Evolutionary conservation across 192 early-diverging fungal genomes (phyloP), one percentile per base, ranked within the genome.

Genomic region (Helicostylum pulchrum): DNA sequence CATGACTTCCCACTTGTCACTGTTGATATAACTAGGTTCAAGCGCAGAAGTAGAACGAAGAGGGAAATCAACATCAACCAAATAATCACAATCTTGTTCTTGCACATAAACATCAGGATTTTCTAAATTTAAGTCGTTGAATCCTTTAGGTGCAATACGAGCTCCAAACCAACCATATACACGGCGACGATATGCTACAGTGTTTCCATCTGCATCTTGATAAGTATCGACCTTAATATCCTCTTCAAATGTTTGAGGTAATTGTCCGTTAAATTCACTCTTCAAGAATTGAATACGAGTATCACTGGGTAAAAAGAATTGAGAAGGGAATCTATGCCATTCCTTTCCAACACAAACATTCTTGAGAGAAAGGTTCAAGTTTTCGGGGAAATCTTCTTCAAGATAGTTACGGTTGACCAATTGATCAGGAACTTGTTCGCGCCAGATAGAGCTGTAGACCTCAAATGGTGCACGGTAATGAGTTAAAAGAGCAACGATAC

Each of bases 281-380:
- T 80, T 63, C 36, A 96, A 64, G 65, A 94, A 91, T 53, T 83
- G 75, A 23, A 99, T 61, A 3, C 85, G 76, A 51, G 88, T 76
- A 31, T 78, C 82, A 21, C 78, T 73, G 6, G 95, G 97, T 8
- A 97, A 67, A 71, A 94, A 94, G 77, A 90, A 99, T 62, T 94
- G 92, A 10, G 86, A 87, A 5, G 94, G 94, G 71, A 94, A 99
- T 31, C 93, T 67, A 71, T 99, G 88, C 97, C 97, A 99, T 62
- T 95, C 97, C 61, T 88, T 92, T 39, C 91, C 95, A 58, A 97
- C 79, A 72, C 97, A 99, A 21, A 97, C 77, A 21, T 61, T 62
- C 52, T 71, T 61, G 46, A 64, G 64, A 31, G 50, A 75, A 7
- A 56, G 20, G 1, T 42, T 53, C 7, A 61, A 4, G 32, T 70